phyloP scores from a whole-genome alignment of 1,284 basidiomycete species.

The Boletus mariae region DNA sequence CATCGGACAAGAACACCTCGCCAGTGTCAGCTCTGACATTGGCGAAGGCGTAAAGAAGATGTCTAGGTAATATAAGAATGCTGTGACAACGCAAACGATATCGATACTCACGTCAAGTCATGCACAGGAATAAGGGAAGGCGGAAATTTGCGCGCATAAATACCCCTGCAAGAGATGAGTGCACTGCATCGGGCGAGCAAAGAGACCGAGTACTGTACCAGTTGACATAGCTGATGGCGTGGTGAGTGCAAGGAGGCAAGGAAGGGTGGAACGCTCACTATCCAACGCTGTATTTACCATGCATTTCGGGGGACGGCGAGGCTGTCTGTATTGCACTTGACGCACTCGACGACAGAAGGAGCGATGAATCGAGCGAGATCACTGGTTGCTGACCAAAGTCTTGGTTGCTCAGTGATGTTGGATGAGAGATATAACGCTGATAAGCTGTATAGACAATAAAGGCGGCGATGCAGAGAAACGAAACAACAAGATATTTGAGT shows the following conservation, averaged over 20 bases:
- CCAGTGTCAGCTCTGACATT: constrained; percentile 80
- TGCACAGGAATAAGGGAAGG: constrained; percentile 77
- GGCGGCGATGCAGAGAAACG: constrained; percentile 16
- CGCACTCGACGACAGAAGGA: constrained; percentile 8
- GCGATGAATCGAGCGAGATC: constrained; percentile 5
- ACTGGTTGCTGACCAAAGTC: constrained; percentile 12
- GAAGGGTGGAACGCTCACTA: constrained; percentile 53
- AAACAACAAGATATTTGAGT: constrained; percentile 21
- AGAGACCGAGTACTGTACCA: constrained; percentile 44
- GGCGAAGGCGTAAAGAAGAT: constrained; percentile 87
- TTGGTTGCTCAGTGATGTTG: constrained; percentile 12
- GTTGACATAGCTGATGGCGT: constrained; percentile 60
- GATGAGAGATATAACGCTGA: constrained; percentile 10
- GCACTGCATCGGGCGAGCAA: background rate
- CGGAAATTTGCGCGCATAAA: constrained; percentile 86
- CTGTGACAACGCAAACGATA: constrained; percentile 1
- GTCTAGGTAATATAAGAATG: constrained; percentile 39
- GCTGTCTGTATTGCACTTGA: constrained; percentile 11
- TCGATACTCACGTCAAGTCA: constrained; percentile 74
- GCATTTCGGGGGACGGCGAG: constrained; percentile 20
- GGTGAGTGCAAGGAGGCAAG: constrained; percentile 10
- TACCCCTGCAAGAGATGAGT: constrained; percentile 63
- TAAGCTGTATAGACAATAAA: constrained; percentile 19
- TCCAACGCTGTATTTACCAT: constrained; percentile 70
- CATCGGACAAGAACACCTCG: constrained; percentile 84